Evolutionary conservation across 1,139 yeast species (phyloP).

Genomic region (Nematodospora anomalae): DNA sequence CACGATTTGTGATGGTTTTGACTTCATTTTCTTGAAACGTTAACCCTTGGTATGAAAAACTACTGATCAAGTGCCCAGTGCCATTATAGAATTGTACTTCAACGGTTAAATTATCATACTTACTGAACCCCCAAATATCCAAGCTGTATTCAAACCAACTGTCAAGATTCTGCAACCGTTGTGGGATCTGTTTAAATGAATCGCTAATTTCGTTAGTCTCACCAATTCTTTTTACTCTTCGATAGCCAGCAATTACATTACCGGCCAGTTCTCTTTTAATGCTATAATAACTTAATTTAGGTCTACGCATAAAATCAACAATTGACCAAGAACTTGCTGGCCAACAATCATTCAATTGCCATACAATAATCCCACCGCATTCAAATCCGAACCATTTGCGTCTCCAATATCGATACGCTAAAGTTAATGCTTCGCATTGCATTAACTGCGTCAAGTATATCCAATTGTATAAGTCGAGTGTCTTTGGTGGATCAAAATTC

Average conservation of each 20-base stretch:
- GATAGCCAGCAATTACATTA: conserved; percentile 34
- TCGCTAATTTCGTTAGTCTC: conserved; percentile 13
- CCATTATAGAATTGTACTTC: conserved; percentile 30
- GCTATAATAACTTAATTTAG: conserved; percentile 47
- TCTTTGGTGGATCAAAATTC: conserved; percentile 30
- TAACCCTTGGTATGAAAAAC: conserved; percentile 8
- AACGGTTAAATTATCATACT: conserved; percentile 23
- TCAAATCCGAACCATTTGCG: conserved; percentile 42
- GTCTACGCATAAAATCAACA: conserved; percentile 38
- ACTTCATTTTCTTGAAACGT: conserved; percentile 25
- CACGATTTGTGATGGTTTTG: conserved; percentile 14
- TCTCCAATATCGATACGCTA: conserved; percentile 49
- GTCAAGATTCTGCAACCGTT: conserved; percentile 4
- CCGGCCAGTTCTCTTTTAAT: conserved; percentile 44
- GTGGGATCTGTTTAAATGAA: conserved; percentile 18
- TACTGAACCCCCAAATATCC: conserved; percentile 44
- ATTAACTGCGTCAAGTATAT: conserved; percentile 49
- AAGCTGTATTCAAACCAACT: conserved; percentile 18
- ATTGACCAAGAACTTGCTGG: conserved; percentile 51
- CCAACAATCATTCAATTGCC: conserved; percentile 57
- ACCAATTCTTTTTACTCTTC: conserved; percentile 22
- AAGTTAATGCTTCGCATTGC: conserved; percentile 51
- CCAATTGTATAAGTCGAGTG: conserved; percentile 40
- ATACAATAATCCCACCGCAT: conserved; percentile 45
- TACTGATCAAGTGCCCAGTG: conserved; percentile 3